These are phyloP conservation scores for Hemileia vastatrix DNA, from an alignment of 1,284 basidiomycete genomes.

Conservation along the genomic window DNA sequence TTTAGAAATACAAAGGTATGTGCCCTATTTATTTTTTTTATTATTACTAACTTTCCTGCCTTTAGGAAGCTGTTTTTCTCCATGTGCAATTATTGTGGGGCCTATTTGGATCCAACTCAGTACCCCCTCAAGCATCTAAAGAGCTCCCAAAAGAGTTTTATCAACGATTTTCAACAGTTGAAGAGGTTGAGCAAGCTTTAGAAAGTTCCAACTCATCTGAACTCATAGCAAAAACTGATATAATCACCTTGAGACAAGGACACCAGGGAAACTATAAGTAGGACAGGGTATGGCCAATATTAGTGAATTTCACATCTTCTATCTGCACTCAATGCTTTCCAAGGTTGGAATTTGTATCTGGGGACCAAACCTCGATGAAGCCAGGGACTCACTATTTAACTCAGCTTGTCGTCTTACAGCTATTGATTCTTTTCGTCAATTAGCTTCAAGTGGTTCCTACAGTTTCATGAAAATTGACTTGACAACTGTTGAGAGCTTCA, in stretches of 20 bases:
- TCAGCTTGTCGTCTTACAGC: constrained; percentile 2
- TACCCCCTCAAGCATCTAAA: not conserved
- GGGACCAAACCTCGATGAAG: constrained; percentile 7
- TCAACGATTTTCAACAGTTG: not conserved
- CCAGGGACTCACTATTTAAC: constrained; percentile 7
- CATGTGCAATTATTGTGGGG: constrained; percentile 11
- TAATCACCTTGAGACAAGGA: not conserved
- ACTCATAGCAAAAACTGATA: constrained; percentile 1
- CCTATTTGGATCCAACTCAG: not conserved
- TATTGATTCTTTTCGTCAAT: not conserved
- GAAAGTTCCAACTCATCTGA: not conserved
- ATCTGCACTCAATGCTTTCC: constrained; percentile 1
- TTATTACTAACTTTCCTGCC: no score
- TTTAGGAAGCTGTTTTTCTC: constrained; percentile 13
- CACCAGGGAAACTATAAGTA: not conserved
- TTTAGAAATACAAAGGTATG: no score
- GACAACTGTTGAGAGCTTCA: not conserved
- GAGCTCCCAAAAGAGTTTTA: constrained; percentile 5
- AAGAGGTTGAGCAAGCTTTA: not conserved
- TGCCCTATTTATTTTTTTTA: no score
- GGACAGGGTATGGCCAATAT: not conserved
- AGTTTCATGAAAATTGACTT: not conserved
- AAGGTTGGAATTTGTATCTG: constrained; percentile 3
- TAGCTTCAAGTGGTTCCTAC: not conserved
- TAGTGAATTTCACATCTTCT: constrained; percentile 1